Evolutionary conservation across 306 rosid species (phyloP).

Genomic region (Rosa persica): DNA sequence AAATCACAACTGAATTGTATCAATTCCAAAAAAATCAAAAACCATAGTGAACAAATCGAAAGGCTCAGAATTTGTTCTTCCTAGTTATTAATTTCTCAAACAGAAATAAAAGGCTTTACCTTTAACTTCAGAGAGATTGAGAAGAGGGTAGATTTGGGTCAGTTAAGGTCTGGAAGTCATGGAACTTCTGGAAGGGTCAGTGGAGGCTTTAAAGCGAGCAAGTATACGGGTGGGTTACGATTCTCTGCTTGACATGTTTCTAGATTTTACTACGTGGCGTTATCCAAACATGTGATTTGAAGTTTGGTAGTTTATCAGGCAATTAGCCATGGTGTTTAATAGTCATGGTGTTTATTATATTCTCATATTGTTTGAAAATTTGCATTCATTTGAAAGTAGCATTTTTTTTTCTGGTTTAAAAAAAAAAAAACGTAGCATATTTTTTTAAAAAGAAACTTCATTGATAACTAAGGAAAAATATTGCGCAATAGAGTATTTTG

Average conservation of each 20-base stretch:
- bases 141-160: neutral
- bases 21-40: neutral
- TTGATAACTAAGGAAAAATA: too few species aligned
- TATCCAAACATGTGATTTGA: too few species aligned
- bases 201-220: neutral
- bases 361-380: too few species aligned
- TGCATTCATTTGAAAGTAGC: too few species aligned
- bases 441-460: too few species aligned
- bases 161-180: neutral
- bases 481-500: too few species aligned
- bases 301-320: too few species aligned
- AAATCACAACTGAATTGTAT: neutral
- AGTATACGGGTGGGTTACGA: neutral
- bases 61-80: neutral
- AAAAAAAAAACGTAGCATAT: too few species aligned
- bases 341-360: too few species aligned
- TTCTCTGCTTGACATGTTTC: neutral
- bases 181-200: conserved; percentile 11
- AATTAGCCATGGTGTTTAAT: too few species aligned
- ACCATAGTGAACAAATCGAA: neutral
- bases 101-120: neutral
- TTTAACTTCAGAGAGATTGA: neutral
- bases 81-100: neutral
- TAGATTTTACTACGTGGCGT: neutral
- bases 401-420: too few species aligned